Conservation (phyloP, 2,329 filamentous ascomycete genomes). For the Talaromyces atroroseus region DNA sequence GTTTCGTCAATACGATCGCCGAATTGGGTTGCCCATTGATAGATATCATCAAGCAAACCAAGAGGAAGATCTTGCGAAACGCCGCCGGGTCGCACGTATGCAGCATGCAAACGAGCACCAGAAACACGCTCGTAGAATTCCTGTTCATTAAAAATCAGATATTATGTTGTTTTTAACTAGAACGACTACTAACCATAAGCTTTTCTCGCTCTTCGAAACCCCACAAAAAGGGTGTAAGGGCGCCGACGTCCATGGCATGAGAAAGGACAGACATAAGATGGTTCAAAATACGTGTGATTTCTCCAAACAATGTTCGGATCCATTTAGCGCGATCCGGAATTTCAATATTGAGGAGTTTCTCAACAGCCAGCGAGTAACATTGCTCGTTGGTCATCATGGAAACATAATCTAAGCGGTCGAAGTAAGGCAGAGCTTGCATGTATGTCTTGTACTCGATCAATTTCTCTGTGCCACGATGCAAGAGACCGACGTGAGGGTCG, state of each 20-base stretch:
- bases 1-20: conserved; percentile 98
- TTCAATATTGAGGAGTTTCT: conserved; percentile 96
- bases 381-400: conserved; percentile 99
- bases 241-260: conserved; percentile 98
- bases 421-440: conserved; percentile 95
- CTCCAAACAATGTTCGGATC: conserved; percentile 91
- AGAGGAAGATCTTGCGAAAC: conserved; percentile 92
- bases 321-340: conserved; percentile 93
- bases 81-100: conserved; percentile 93
- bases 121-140: conserved; percentile 99
- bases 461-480: conserved; percentile 98
- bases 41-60: conserved; percentile 95
- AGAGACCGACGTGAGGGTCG: conserved; percentile 91
- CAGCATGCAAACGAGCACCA: conserved; percentile 91
- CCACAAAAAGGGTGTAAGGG: conserved; percentile 96
- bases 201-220: conserved; percentile 99
- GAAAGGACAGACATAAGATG: conserved; percentile 97
- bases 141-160: conserved; percentile 43
- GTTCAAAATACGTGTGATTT: conserved; percentile 90
- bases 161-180: conserved; percentile 16
- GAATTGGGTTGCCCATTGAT: conserved; percentile 99
- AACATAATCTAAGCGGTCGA: conserved; percentile 97
- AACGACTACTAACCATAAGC: conserved; percentile 72
- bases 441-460: conserved; percentile 99
- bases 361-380: conserved; percentile 88